Base-by-base conservation (phyloP, 306 rosid species). In the Pterocarpus macrocarpus region DNA sequence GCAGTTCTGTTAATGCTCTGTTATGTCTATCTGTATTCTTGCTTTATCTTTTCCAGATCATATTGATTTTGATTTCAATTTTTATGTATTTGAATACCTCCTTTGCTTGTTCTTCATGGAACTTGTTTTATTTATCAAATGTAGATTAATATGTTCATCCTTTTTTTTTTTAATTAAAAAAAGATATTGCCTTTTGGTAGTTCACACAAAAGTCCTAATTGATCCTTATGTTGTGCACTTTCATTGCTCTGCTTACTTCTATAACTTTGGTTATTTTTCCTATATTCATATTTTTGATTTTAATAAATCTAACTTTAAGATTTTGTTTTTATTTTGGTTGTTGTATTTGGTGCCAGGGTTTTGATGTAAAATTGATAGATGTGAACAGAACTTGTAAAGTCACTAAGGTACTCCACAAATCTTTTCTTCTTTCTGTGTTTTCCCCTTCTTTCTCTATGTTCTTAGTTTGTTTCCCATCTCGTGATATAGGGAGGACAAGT, bases 301-400 rank as follows among this genome's bases (percentile, higher is more conserved):
- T 43, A 13, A 64, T 70, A 47, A 43, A 58, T 50, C 73, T 50
- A 41, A 78, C 47, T 14, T 13, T 65, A 56, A 22, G 9, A 68
- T 59, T 73, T 50, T 68, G 32, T 45, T 32, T 45, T 59, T 64
- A 39, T 61, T 52, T 67, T 43, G 75, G 52, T 69, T 83, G 80
- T 70, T 77, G 73, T 73, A 57, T 80, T 53, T 78, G 52, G 34
- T 87, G 83, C 86, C 94, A 95, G 97, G 97, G 97, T 67, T 95
- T 95, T 75, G 99, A 95, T 80, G 93, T 90, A 80, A 92, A 82
- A 85, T 74, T 92, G 88, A 90, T 92, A 83, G 87, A 93, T 83
- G 94, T 95, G 86, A 95, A 91, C 83, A 91, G 99, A 76, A 92
- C 97, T 38, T 91, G 94, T 89, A 95, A 95, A 89, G 97, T 95